A percentile compares a stretch with the other conserved stretches of the same genome.
Conservation (phyloP, 2,329 filamentous ascomycete genomes). For the Alternaria sp. region DNA sequence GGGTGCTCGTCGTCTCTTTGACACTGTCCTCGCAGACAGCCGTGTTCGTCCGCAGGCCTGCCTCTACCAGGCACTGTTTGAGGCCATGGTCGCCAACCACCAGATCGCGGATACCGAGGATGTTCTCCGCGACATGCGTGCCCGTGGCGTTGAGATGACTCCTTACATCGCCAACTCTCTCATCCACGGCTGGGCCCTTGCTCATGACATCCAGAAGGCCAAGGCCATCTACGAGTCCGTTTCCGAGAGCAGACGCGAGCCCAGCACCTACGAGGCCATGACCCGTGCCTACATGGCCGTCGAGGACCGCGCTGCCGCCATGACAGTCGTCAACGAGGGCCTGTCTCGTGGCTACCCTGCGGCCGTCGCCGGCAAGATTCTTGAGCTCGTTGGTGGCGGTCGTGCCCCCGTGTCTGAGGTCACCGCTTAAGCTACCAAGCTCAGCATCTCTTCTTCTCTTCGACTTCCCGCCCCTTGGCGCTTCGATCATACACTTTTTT, state of each 20-base stretch:
- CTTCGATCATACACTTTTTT: slow-evolving; percentile 19
- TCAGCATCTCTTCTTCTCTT: slow-evolving; percentile 11
- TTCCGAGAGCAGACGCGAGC: slow-evolving; percentile 79
- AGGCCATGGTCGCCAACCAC: slow-evolving; percentile 96
- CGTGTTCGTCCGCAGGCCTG: slow-evolving; percentile 78
- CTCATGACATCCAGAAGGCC: slow-evolving; percentile 80
- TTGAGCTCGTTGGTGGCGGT: slow-evolving; percentile 73
- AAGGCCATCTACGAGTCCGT: slow-evolving; percentile 81
- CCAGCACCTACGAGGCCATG: slow-evolving; percentile 99
- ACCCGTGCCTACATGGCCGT: slow-evolving; percentile 87
- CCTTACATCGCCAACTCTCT: slow-evolving; percentile 98
- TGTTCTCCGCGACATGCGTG: slow-evolving; percentile 77
- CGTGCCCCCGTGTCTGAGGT: slow-evolving; percentile 30
- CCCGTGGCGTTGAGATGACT: slow-evolving; percentile 79
- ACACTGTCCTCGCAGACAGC: slow-evolving; percentile 73
- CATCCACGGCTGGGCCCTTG: slow-evolving; percentile 93
- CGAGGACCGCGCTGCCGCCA: slow-evolving; percentile 78
- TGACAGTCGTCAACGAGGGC: slow-evolving; percentile 86
- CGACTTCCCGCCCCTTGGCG: background rate
- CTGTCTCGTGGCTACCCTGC: slow-evolving; percentile 86
- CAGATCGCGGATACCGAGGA: slow-evolving; percentile 73
- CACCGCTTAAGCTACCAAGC: slow-evolving; percentile 14
- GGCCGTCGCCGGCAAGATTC: slow-evolving; percentile 91
- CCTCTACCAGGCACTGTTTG: slow-evolving; percentile 95
- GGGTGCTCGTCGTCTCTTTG: slow-evolving; percentile 81